Base-by-base conservation (phyloP, 495 filamentous ascomycete species). In the Neurospora cerealis region DNA sequence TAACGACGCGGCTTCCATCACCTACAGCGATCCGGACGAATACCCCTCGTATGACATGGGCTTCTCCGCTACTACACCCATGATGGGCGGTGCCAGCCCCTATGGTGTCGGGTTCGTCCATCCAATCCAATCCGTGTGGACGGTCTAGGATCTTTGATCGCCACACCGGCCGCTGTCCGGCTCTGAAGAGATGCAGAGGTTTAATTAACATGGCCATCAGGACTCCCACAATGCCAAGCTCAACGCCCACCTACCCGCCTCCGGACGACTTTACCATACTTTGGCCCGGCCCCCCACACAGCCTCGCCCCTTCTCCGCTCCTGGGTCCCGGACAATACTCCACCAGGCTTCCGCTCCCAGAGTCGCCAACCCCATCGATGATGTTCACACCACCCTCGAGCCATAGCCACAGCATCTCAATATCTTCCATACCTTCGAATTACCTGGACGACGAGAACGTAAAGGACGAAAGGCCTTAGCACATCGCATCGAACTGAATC, bases 61-160 rank as follows among this genome's bases (percentile, higher is more conserved):
- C 74, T 81, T 79, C 75, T 75, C 82, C 78, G 77, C 81, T 69
- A 76, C 76, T 71, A 74, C 80, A 41, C 80, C 80, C 71, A 79
- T 83, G 78, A 79, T 80, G 77, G 81, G 78, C 74, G 81, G 81
- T 77, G 76, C 78, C 79, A 80, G 76, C 83, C 81, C 83, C 78
- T 87, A 83, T 83, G 83, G 84, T 82, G 83, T 83, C 80, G 86
- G 85, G 84, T 87, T 86, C 83, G 85, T 87, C 80, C 77, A 83
- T 85, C 86, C 85, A 83, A 81, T 83, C 81, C 85, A 86, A 82
- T 79, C 83, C 74, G 83, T 85, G 80, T 87, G 85, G 85, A 83
- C 54, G 28, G 54, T 83, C 80, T 86, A 83, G 82, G 78, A 74
- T 79, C 74, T 69, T 72, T 80, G 77, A 79, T 74, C 75, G 75